A percentile compares a stretch with the other conserved stretches of the same genome.
These are phyloP conservation scores for Globisporangium viniferum DNA, from an alignment of 352 stramenopile genomes.

Conservation along the genomic window DNA sequence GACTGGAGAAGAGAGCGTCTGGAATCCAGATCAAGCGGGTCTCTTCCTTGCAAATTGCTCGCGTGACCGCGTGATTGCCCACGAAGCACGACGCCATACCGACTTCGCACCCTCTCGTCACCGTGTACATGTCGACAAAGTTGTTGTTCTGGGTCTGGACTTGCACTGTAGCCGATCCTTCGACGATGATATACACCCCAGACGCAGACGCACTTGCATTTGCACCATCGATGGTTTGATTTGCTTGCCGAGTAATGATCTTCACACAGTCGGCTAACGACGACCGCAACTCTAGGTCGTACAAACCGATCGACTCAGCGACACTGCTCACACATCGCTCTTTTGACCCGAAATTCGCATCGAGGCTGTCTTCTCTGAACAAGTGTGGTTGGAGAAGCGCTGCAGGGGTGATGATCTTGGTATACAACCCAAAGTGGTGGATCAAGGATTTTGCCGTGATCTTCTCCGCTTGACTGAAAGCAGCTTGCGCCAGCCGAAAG, in stretches of 20 bases:
- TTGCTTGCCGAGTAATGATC: conserved; percentile 27
- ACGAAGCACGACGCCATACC: conserved; percentile 68
- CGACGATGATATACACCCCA: conserved; percentile 60
- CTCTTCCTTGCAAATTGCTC: conserved; percentile 48
- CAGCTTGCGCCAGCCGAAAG: conserved; percentile 68
- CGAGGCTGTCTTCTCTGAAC: conserved; percentile 12
- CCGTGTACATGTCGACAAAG: conserved; percentile 49
- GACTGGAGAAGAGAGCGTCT: conserved; percentile 47
- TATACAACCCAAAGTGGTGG: conserved; percentile 73
- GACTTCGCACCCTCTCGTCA: conserved; percentile 58
- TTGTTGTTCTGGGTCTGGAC: conserved; percentile 34
- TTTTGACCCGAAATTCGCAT: conserved; percentile 9
- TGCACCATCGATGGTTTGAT: conserved; percentile 22
- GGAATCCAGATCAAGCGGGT: conserved; percentile 54
- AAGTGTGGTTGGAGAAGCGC: conserved; percentile 32
- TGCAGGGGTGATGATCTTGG: conserved; percentile 33
- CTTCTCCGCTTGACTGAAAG: conserved; percentile 78
- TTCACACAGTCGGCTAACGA: conserved; percentile 31
- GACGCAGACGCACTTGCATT: not conserved
- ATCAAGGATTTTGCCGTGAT: conserved; percentile 78
- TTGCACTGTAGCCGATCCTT: conserved; percentile 55
- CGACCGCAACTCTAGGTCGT: conserved; percentile 32
- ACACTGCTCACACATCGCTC: conserved; percentile 33
- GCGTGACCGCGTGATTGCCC: conserved; percentile 38
- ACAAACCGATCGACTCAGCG: conserved; percentile 45